Evolutionary conservation across 176 grass and related monocot genomes (phyloP).

Genomic region (Urochloa ruziziensis): DNA sequence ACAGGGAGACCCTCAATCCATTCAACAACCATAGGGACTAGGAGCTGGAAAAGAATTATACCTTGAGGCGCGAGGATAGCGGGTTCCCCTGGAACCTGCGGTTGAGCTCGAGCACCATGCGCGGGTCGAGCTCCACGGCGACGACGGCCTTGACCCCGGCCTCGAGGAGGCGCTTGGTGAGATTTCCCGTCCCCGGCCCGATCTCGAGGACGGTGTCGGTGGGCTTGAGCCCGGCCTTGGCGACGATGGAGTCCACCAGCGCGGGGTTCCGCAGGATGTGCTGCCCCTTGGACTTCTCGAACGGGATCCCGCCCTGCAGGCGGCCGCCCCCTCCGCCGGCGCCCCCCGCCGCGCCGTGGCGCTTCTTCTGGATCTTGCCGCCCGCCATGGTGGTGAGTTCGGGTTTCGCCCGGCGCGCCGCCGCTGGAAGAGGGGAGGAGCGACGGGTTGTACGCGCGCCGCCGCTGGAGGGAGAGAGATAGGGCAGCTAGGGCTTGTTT

Average conservation of each 20-base stretch:
- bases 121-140: slow-evolving; percentile 94
- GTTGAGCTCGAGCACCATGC: slow-evolving; percentile 94
- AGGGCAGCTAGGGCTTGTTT: background rate
- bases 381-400: slow-evolving; percentile 51
- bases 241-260: slow-evolving; percentile 84
- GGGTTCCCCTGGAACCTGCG: slow-evolving; percentile 84
- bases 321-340: slow-evolving; percentile 40
- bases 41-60: background rate
- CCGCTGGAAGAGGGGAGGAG: background rate
- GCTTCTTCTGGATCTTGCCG: slow-evolving; percentile 89
- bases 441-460: background rate
- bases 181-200: slow-evolving; percentile 87
- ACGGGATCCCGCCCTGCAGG: slow-evolving; percentile 75
- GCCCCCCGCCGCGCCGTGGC: slow-evolving; percentile 20
- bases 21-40: background rate
- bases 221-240: slow-evolving; percentile 85
- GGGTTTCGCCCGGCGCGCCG: background rate
- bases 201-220: slow-evolving; percentile 97
- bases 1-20: background rate
- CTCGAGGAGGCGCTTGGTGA: slow-evolving; percentile 91
- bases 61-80: slow-evolving; percentile 70
- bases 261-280: slow-evolving; percentile 84
- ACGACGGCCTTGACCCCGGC: slow-evolving; percentile 82
- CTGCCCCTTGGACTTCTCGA: slow-evolving; percentile 98
- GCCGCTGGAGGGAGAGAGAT: background rate